These are phyloP conservation scores for Tetracladium setigerum DNA, from an alignment of 495 filamentous ascomycete genomes.

Conservation along the genomic window DNA sequence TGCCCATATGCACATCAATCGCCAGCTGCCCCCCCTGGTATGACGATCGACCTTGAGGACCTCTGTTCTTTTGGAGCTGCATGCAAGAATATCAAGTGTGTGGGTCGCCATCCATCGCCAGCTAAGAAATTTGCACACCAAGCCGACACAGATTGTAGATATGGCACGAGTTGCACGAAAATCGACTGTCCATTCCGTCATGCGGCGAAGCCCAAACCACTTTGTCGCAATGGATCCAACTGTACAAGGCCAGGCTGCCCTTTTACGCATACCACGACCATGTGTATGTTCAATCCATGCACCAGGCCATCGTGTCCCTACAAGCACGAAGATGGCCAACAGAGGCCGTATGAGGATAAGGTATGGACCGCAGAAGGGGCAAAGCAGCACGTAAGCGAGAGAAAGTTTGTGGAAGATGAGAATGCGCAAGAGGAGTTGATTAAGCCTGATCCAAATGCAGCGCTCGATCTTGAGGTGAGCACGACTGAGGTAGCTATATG, in stretches of 20 bases:
- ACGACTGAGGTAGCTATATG: too few species aligned
- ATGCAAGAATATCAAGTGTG: conserved; percentile 94
- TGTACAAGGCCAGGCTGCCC: conserved; percentile 80
- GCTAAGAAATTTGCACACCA: conserved; percentile 69
- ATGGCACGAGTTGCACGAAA: conserved; percentile 91
- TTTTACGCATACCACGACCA: conserved; percentile 73
- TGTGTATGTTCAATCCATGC: conserved; percentile 90
- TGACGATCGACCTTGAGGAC: conserved; percentile 71
- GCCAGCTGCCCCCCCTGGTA: conserved; percentile 76
- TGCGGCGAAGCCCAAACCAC: conserved; percentile 60
- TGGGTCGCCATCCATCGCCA: conserved; percentile 85
- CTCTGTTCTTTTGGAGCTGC: conserved; percentile 77
- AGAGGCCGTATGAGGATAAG: conserved; percentile 73
- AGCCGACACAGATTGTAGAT: conserved; percentile 82
- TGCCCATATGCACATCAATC: conserved; percentile 94
- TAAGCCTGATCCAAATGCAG: conserved; percentile 36
- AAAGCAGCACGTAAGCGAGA: conserved; percentile 69
- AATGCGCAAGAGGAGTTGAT: conserved; percentile 67
- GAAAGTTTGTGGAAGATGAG: conserved; percentile 76
- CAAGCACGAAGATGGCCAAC: conserved; percentile 88
- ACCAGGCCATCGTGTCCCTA: conserved; percentile 76
- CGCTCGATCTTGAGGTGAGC: too few species aligned
- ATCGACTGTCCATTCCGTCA: conserved; percentile 81
- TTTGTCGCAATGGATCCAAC: conserved; percentile 86
- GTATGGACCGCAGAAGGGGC: conserved; percentile 70